phyloP scores from a whole-genome alignment of 257 asterid genomes.

The Rhazya stricta region DNA sequence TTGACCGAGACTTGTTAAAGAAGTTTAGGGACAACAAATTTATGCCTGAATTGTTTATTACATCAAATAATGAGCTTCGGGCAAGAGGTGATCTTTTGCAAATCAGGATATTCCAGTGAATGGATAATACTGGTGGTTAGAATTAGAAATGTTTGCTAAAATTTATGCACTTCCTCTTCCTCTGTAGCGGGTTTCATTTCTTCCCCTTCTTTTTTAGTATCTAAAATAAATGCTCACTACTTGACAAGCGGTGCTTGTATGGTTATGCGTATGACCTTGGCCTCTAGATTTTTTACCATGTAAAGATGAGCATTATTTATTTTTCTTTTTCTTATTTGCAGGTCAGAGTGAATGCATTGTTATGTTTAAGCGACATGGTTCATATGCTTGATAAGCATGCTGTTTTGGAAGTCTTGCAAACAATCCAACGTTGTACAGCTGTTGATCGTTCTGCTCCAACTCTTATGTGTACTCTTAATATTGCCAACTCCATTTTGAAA shows the following conservation, averaged over 20 bases:
- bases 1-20: neutral
- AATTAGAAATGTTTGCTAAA: neutral
- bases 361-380: constrained; percentile 87
- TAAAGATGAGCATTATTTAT: neutral
- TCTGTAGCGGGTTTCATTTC: neutral
- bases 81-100: neutral
- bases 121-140: neutral
- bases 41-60: neutral
- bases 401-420: constrained; percentile 71
- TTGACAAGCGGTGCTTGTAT: neutral
- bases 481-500: constrained; percentile 81
- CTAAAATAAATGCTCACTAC: neutral
- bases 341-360: constrained; percentile 96
- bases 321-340: constrained; percentile 27
- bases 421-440: constrained; percentile 89
- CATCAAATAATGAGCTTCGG: neutral
- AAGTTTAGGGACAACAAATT: neutral
- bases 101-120: neutral
- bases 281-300: neutral
- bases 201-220: neutral
- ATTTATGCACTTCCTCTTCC: neutral
- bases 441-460: constrained; percentile 99
- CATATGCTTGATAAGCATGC: constrained; percentile 78
- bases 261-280: neutral
- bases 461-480: constrained; percentile 97